Base-by-base conservation (phyloP, 2,329 filamentous ascomycete species). In the Boeremia exigua region DNA sequence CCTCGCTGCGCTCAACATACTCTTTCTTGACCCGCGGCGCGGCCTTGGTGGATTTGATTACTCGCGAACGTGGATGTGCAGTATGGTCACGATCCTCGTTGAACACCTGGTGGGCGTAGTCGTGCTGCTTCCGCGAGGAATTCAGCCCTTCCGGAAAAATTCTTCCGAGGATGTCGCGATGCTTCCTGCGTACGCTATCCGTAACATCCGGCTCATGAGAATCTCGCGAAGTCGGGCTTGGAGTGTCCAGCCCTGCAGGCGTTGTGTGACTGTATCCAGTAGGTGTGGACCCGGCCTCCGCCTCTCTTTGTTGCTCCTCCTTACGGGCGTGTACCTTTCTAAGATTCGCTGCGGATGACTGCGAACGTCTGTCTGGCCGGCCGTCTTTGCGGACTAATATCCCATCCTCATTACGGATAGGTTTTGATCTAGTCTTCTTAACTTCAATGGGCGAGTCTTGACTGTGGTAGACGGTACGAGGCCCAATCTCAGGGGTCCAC, bases 311-410 rank as follows among this genome's bases (percentile, higher is more conserved):
- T 25, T 74, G 70, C 12, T 60, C 61, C 36, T 82, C 80, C 50
- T 81, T 81, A 54, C 79, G 76, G 23, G 79, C 79, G 61, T 82
- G 80, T 3, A 82, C 80, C 59, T 81, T 82, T 34, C 80, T 75
- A 12, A 82, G 65, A 55, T 82, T 82, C 43, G 80, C 79, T n/a
- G 80, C 80, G 11, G 78, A 80, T 58, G 78, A 80, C n/a, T 82
- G 79, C 28, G 77, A 80, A 10, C 80, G 77, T 79, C 81, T 81
- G 54, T 82, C 80, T 5, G 80, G 80, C 10, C 78, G 68, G 5
- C 80, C 80, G 53, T 82, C 80, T 59, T 82, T 82, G 37, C 80
- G 74, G 51, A 82, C 82, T 28, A 82, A 65, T 15, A 82, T 71
- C 0, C 80, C 80, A 34, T 82, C 80, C 1, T 80, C 76, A 58